A percentile compares a stretch with the other conserved stretches of the same genome.
Conservation (phyloP, 2,329 filamentous ascomycete species). For the Emericellopsis atlantica region DNA sequence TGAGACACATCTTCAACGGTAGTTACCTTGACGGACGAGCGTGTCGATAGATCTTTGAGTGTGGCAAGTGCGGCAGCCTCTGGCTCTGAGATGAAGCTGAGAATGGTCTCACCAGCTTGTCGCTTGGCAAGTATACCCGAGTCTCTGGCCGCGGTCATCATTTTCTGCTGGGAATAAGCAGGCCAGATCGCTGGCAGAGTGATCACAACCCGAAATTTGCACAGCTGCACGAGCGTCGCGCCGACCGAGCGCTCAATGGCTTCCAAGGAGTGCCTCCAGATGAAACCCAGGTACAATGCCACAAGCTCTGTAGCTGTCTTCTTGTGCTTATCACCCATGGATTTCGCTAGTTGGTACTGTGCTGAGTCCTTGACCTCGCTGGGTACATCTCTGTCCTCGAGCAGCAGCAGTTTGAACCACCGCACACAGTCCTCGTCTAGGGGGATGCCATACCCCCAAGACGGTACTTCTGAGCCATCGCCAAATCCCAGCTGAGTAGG, state of each 20-base stretch:
- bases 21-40: conserved; percentile 7
- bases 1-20: not conserved
- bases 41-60: conserved; percentile 12
- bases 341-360: conserved; percentile 7
- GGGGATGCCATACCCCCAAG: conserved; percentile 20
- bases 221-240: not conserved
- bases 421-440: conserved; percentile 9
- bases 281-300: not conserved
- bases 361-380: conserved; percentile 7
- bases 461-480: rapidly evolving
- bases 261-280: not conserved
- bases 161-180: conserved; percentile 17
- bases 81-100: conserved; percentile 26
- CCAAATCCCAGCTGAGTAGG: conserved; percentile 14
- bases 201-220: conserved; percentile 17
- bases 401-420: conserved; percentile 29
- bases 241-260: not conserved
- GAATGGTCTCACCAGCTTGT: conserved; percentile 12
- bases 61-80: conserved; percentile 30
- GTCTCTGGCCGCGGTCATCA: conserved; percentile 11
- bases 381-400: conserved; percentile 17
- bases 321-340: conserved; percentile 5
- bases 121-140: conserved; percentile 22
- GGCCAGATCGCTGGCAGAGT: conserved; percentile 33
- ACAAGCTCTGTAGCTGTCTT: not conserved